phyloP scores from a whole-genome alignment of 495 filamentous ascomycete species.

The Hypoxylon intermedium region DNA sequence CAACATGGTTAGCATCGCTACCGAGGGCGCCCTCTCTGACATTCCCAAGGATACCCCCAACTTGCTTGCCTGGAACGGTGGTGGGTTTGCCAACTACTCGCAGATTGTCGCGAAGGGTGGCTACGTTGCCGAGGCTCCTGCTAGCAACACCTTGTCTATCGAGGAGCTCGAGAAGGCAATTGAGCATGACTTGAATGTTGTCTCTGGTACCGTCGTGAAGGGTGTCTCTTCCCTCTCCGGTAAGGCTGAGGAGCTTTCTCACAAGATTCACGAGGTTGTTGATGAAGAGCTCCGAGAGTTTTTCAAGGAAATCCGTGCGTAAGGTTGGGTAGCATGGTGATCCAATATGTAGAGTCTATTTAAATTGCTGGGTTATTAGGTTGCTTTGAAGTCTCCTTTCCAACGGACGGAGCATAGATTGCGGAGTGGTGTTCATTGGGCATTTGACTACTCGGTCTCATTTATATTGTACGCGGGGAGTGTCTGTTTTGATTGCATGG shows the following conservation, averaged over 20 bases:
- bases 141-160: slow-evolving; percentile 49
- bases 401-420: slow-evolving; percentile 22
- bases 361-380: slow-evolving; percentile 14
- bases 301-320: slow-evolving; percentile 64
- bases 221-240: slow-evolving; percentile 51
- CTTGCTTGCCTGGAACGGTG: slow-evolving; percentile 98
- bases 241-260: slow-evolving; percentile 57
- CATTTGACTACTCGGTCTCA: slow-evolving; percentile 40
- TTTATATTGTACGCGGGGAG: slow-evolving; percentile 51
- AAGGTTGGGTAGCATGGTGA: slow-evolving; percentile 26
- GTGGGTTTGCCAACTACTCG: slow-evolving; percentile 87
- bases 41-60: slow-evolving; percentile 83
- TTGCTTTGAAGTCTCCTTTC: slow-evolving; percentile 6
- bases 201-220: slow-evolving; percentile 62
- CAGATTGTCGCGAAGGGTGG: slow-evolving; percentile 77
- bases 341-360: slow-evolving; percentile 3
- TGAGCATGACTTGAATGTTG: slow-evolving; percentile 61
- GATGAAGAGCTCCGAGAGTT: slow-evolving; percentile 73
- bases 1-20: slow-evolving; percentile 83
- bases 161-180: slow-evolving; percentile 68
- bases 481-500: slow-evolving; percentile 32
- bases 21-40: slow-evolving; percentile 77
- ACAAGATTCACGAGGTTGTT: slow-evolving; percentile 62
- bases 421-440: slow-evolving; percentile 27
- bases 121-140: slow-evolving; percentile 53